Evolutionary conservation across 306 rosid genomes (phyloP), one percentile per base, ranked within the genome.

Genomic region (Corylus avellana): DNA sequence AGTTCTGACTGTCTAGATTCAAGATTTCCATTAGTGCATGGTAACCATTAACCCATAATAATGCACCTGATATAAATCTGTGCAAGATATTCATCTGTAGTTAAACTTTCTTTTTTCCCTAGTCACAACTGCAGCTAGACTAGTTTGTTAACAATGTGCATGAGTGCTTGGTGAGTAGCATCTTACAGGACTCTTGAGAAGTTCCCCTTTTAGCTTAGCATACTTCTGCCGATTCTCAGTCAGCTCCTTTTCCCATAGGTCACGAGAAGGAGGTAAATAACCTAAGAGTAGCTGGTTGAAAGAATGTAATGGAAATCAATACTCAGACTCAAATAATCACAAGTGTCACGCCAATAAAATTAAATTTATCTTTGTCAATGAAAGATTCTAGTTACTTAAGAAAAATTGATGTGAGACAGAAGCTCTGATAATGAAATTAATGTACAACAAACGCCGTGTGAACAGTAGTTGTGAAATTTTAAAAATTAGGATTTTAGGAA

Each of bases 111-210:
- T 42, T 42, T 42, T 42, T 42, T 42, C 46, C 44, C 46, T 42
- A 42, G 7, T 42, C 46, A 42, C 7, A 6, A 5, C 46, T 42
- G 46, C 46, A 42, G 46, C 46, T 42, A 75, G 54, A 37, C 79
- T 76, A 44, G 54, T 51, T 49, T 61, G 37, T 46, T 25, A 74
- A 76, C 51, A 49, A 48, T 67, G 53, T 22, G 77, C 75, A 63
- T 39, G 32, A 17, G 32, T 42, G 72, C 75, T 77, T 18, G 71
- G 81, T 29, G 62, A 84, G 73, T 27, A 56, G 67, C 71, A 72
- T 85, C 93, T 90, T 90, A 93, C 98, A 79, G 91, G 94, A 88
- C 90, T 84, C 75, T 74, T 51, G 53, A 93, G 92, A 78, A 91
- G 84, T 83, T 90, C 98, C 86, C 87, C 92, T 87, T 91, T 93